Conservation (phyloP, 305 asterid genomes). For the Ilex paraguariensis region DNA sequence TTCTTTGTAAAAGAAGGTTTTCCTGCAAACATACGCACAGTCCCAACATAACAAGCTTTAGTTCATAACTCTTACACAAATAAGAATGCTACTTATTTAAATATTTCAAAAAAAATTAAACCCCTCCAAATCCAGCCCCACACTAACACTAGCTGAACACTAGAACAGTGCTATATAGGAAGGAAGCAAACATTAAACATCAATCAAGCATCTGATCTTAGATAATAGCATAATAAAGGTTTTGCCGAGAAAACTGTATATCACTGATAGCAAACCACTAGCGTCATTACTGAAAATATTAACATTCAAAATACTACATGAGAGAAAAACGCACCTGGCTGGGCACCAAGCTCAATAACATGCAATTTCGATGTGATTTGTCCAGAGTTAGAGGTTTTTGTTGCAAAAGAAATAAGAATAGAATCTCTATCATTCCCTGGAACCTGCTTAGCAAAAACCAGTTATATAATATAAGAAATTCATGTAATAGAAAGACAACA, state of each 20-base stretch:
- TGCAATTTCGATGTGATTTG: constrained; percentile 86
- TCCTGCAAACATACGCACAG: constrained; percentile 41
- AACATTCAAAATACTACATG: neutral
- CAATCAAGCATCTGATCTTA: neutral
- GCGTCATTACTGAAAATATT: neutral
- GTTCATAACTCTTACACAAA: neutral
- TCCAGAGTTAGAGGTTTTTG: constrained; percentile 81
- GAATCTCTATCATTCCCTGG: constrained; percentile 88
- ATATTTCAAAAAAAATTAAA: neutral
- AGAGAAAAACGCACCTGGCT: constrained; percentile 60
- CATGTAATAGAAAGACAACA: constrained; percentile 9
- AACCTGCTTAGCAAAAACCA: constrained; percentile 43
- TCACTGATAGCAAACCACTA: no score
- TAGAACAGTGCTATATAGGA: neutral
- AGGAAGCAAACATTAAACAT: neutral
- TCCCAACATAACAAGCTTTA: neutral
- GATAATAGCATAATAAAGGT: no score
- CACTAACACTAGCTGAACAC: neutral
- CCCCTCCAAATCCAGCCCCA: neutral
- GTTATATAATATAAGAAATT: constrained; percentile 9
- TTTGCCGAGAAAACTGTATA: neutral
- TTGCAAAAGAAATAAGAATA: constrained; percentile 85
- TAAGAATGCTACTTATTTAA: neutral
- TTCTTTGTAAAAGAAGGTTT: constrained; percentile 89
- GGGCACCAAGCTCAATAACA: constrained; percentile 98